phyloP scores from a whole-genome alignment of 1,284 basidiomycete species.

The Ceratobasidium sp. region DNA sequence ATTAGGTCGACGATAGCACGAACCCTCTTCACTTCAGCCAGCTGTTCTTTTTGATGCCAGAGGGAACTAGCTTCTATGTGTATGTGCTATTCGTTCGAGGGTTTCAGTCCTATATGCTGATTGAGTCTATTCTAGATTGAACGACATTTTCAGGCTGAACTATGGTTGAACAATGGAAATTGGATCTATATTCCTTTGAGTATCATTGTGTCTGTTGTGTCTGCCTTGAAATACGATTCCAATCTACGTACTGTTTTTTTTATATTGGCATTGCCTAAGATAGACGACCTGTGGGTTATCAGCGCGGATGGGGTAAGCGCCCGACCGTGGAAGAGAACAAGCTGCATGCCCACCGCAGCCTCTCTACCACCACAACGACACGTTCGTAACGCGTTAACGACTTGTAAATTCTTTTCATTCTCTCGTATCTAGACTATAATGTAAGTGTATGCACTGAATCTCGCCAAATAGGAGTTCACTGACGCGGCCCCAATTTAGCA shows the following conservation, averaged over 20 bases:
- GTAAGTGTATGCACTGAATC: not conserved
- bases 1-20: slow-evolving; percentile 78
- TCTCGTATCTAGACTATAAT: slow-evolving; percentile 3
- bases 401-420: slow-evolving; percentile 1
- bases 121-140: slow-evolving; percentile 62
- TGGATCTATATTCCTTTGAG: not conserved
- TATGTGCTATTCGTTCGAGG: slow-evolving; percentile 58
- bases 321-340: slow-evolving; percentile 32
- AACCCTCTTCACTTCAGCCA: slow-evolving; percentile 91
- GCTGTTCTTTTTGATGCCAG: slow-evolving; percentile 89
- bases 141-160: slow-evolving; percentile 92
- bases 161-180: slow-evolving; percentile 55
- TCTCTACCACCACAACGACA: slow-evolving; percentile 7
- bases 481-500: slow-evolving; percentile 12
- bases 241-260: not conserved
- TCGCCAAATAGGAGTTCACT: not conserved
- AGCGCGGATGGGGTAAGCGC: slow-evolving; percentile 18
- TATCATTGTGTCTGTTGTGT: slow-evolving; percentile 15
- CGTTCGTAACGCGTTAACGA: slow-evolving; percentile 37
- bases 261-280: not conserved
- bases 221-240: slow-evolving; percentile 14
- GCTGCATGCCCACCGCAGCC: slow-evolving; percentile 32
- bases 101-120: slow-evolving; percentile 15
- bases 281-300: not conserved
- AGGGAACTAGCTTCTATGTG: slow-evolving; percentile 85